Conservation (phyloP, 78 protist genomes). For the Tieghemostelium lacteum region DNA sequence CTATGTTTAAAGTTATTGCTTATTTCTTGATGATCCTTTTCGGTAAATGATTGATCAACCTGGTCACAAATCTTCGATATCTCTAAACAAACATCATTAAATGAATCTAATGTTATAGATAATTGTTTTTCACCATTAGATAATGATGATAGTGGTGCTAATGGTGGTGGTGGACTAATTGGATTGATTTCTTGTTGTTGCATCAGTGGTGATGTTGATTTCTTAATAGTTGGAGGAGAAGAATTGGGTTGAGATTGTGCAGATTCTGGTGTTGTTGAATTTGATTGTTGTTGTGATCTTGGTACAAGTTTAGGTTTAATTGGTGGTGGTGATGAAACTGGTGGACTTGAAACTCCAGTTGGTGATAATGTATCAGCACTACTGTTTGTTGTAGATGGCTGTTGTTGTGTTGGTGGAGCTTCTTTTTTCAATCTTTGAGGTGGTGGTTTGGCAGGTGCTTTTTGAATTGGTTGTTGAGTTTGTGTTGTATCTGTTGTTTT, state of each 20-base stretch:
- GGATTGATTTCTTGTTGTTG: constrained; percentile 27
- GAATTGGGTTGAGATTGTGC: neutral
- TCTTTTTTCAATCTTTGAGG: neutral
- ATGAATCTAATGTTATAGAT: neutral
- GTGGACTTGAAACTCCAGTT: neutral
- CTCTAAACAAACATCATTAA: neutral
- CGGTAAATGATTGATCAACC: neutral
- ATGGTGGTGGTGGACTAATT: constrained; percentile 13
- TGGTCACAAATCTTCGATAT: constrained; percentile 7
- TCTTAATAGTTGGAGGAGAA: too few species aligned
- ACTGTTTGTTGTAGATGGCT: neutral
- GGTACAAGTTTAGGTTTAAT: neutral
- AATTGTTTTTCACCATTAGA: neutral
- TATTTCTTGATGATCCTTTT: neutral
- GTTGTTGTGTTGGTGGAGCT: neutral
- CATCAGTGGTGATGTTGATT: constrained; percentile 14
- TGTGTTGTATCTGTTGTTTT: neutral
- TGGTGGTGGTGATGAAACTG: constrained; percentile 2
- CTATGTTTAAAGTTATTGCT: constrained; percentile 49
- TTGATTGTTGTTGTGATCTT: neutral
- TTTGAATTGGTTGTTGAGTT: neutral
- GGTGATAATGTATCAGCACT: neutral
- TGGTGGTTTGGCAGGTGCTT: neutral
- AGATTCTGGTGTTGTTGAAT: constrained; percentile 8
- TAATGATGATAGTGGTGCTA: neutral